Evolutionary conservation across 192 early-diverging fungal genomes (phyloP).

Genomic region (Linnemannia exigua): DNA sequence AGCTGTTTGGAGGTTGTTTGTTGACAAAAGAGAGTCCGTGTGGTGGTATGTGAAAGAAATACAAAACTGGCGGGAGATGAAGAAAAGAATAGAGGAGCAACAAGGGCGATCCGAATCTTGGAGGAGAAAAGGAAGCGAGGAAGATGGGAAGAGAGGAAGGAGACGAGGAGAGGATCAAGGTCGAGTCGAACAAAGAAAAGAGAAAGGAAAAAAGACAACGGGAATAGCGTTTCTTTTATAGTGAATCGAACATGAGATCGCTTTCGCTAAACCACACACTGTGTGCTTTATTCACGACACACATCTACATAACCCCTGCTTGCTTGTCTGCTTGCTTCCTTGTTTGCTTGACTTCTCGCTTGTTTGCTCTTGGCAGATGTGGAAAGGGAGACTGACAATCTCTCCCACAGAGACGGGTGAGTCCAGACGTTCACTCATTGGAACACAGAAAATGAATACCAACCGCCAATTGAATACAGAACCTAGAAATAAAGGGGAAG

Average conservation of each 20-base stretch:
- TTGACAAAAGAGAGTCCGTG: not conserved
- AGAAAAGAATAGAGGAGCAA: not conserved
- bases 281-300: not conserved
- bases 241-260: no score
- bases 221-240: slow-evolving; percentile 18
- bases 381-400: not conserved
- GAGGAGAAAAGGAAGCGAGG: not conserved
- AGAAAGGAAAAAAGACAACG: not conserved
- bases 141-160: not conserved
- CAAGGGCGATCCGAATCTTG: not conserved
- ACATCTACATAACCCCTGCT: not conserved
- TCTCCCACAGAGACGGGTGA: not conserved
- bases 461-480: not conserved
- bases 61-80: not conserved
- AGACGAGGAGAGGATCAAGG: slow-evolving; percentile 1
- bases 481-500: not conserved
- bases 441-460: not conserved
- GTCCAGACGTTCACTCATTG: not conserved
- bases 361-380: not conserved
- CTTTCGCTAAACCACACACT: not conserved
- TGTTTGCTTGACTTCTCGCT: not conserved
- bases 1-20: slow-evolving; percentile 17
- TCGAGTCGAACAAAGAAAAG: not conserved
- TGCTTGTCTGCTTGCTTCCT: not conserved
- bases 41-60: not conserved